Evolutionary conservation across 208 protist species (phyloP), one percentile per base, ranked within the genome.

Genomic region (Trypanosoma platydactyli): DNA sequence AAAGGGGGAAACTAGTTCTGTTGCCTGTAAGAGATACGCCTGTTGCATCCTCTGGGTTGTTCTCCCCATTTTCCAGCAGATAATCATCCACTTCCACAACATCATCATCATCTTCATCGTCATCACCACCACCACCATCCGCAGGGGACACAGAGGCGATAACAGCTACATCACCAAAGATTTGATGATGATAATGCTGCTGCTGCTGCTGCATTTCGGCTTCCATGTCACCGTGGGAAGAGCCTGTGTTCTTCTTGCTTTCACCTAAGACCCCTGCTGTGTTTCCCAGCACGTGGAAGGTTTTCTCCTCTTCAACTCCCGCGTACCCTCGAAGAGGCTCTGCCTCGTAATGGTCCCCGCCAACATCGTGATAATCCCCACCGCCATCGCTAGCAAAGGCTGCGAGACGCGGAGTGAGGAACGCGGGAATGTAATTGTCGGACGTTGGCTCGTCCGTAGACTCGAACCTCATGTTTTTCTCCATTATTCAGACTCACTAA

Each of bases 401-500:
- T 29, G 82, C 79, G 2, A 89, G 71, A 0, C 75, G 79, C 9
- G 86, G 82, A 11, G 77, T 70, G 12, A 92, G 54, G 53, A 81
- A 92, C 18, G 75, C 77, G 4, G 64, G 58, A 4, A 77, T 79
- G 4, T 70, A 60, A 0, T 48, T 57, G 22, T 68, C 78, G 24
- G 51, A 55, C 12, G 52, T 55, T 25, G 55, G 45, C 44, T 42
- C n/a, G 33, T 22, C 33, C 29, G 53, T 3, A 55, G 30, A 13
- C 52, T 64, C 6, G 48, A 40, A 7, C 44, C 29, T 24, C 54
- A 30, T 45, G 40, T 58, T 1, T 5, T 45, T 27, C 30, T 40
- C 40, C 22, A 38, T 38, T 9, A 38, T 38, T 38, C 9, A 38
- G 5, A 9, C 33, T 38, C 33, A 9, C 33, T 38, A n/a, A n/a